Conservation (phyloP, 768 basidiomycete genomes). For the Paxillus involutus region DNA sequence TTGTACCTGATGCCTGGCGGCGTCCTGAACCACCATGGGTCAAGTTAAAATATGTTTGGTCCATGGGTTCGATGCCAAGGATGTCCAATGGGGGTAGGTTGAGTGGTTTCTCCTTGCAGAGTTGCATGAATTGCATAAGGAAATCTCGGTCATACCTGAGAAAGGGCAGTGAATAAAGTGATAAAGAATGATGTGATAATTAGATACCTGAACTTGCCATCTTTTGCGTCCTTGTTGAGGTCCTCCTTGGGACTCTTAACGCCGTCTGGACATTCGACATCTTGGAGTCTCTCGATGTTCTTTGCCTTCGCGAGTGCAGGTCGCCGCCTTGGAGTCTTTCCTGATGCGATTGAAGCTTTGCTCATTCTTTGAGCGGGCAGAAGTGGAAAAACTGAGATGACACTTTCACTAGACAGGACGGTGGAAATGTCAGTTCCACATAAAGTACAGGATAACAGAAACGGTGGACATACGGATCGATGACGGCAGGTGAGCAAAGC, state of each 20-base stretch:
- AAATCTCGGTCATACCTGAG: no score
- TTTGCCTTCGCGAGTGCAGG: constrained; percentile 81
- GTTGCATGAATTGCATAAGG: constrained; percentile 91
- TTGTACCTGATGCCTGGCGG: constrained; percentile 40
- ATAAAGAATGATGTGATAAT: not conserved
- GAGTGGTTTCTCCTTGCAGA: constrained; percentile 96
- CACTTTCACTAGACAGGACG: not conserved
- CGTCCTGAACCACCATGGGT: no score
- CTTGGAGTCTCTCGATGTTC: constrained; percentile 78
- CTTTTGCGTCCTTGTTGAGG: no score
- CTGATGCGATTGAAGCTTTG: constrained; percentile 79
- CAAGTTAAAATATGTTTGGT: constrained; percentile 50
- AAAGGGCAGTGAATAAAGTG: constrained; percentile 8
- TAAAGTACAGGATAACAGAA: constrained; percentile 12
- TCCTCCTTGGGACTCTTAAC: no score
- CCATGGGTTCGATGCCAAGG: constrained; percentile 83
- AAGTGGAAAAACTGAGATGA: not conserved
- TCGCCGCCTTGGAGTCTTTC: constrained; percentile 61
- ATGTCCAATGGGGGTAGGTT: constrained; percentile 85
- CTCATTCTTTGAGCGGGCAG: constrained; percentile 69
- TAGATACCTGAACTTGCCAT: no score
- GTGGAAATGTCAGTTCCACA: constrained; percentile 8
- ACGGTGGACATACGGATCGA: constrained; percentile 41
- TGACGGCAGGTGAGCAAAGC: no score
- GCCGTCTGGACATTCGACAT: constrained; percentile 79